Conservation (phyloP, 805 yeast species). For the Wickerhamomyces ciferrii region DNA sequence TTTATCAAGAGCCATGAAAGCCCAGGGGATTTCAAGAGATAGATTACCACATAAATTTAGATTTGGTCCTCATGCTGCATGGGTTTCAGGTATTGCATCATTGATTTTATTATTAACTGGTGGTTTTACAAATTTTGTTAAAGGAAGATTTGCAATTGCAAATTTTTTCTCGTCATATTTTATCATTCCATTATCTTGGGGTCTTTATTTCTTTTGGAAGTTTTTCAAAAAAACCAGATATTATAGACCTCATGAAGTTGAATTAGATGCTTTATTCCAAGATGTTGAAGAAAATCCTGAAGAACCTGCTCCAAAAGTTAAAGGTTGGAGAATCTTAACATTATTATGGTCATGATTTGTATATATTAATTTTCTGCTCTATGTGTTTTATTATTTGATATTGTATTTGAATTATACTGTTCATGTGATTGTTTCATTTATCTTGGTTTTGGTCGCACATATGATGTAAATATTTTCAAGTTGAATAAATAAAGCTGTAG, state of each 20-base stretch:
- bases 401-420: no score
- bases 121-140: constrained; percentile 30
- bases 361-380: no score
- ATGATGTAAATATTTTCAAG: no score
- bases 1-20: constrained; percentile 31
- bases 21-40: constrained; percentile 25
- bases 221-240: constrained; percentile 25
- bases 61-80: constrained; percentile 23
- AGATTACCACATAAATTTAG: constrained; percentile 11
- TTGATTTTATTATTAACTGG: constrained; percentile 27
- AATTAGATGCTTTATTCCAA: constrained; percentile 28
- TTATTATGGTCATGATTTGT: background rate
- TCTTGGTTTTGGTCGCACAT: no score
- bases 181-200: constrained; percentile 22
- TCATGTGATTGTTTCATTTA: no score
- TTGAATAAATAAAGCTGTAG: no score
- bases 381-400: no score
- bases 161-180: constrained; percentile 15
- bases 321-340: constrained; percentile 15
- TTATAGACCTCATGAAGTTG: constrained; percentile 33
- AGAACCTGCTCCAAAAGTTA: constrained; percentile 12
- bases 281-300: constrained; percentile 28
- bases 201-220: constrained; percentile 28
- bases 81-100: constrained; percentile 25
- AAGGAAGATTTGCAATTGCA: constrained; percentile 21